Evolutionary conservation across 2,329 filamentous ascomycete species (phyloP), one percentile per base, ranked within the genome.

Genomic region (Keithomyces neogunnii): DNA sequence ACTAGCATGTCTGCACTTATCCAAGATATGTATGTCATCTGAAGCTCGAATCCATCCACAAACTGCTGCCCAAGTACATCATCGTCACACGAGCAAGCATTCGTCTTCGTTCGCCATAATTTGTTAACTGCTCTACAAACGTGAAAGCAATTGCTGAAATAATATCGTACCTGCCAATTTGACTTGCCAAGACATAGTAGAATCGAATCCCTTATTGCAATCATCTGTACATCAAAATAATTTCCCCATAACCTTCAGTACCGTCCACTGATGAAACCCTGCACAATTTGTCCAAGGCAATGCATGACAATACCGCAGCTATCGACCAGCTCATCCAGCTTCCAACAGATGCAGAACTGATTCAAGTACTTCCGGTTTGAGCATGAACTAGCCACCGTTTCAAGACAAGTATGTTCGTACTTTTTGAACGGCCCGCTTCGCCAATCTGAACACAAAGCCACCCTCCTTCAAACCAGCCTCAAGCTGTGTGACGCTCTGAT

Each of bases 401-500:
- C 11, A 44, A 13, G 40, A 8, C 40, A 44, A 44, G 11, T 11
- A 30, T 11, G 26, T 19, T 13, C 19, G 29, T 4, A 44, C 4
- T 44, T 44, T 44, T 26, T 32, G 32, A 44, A 19, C 19, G 26
- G 44, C 28, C 47, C 35, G 13, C 39, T 54, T 42, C 13, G 44
- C 33, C 50, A 51, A 52, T 28, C 50, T 26, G 38, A 39, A 45
- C 51, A 49, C 48, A 29, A 52, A 36, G 30, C 51, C 53, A 28
- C 50, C 56, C 26, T 52, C 51, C 36, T 46, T 47, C 28, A 58
- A 51, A 28, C 60, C 62, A n/a, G 57, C 49, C 32, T 57, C 53
- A 3, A 63, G 56, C n/a, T 57, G 56, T 6, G 59, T 59, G 46
- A 62, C 57, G 49, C 65, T 63, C 32, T 63, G 61, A 47, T 69